Evolutionary conservation across 495 filamentous ascomycete genomes (phyloP).

Genomic region (Elaphomyces granulatus): DNA sequence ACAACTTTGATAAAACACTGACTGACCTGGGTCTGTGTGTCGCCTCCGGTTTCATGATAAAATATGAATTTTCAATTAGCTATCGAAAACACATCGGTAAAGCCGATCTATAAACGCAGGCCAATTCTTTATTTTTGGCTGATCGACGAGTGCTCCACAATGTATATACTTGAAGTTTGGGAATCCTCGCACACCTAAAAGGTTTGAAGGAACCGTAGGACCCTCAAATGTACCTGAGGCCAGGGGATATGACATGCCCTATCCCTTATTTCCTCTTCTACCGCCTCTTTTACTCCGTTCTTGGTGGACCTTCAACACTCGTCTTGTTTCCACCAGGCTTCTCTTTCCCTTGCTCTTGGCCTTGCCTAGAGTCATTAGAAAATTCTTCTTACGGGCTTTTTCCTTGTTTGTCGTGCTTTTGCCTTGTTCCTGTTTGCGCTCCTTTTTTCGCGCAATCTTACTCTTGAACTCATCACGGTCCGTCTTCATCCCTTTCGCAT

Average conservation of each 20-base stretch:
- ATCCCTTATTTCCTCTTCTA: conserved; percentile 52
- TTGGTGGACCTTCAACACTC: conserved; percentile 64
- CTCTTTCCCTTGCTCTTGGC: conserved; percentile 85
- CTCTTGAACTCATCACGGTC: conserved; percentile 64
- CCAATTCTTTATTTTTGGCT: too few relatives aligned
- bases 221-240: too few relatives aligned
- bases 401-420: conserved; percentile 97
- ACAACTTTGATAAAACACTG: too few relatives aligned
- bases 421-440: conserved; percentile 70
- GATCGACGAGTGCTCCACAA: too few relatives aligned
- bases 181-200: too few relatives aligned
- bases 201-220: too few relatives aligned
- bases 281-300: conserved; percentile 76
- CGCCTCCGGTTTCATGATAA: too few relatives aligned
- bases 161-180: too few relatives aligned
- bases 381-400: conserved; percentile 93
- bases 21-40: too few relatives aligned
- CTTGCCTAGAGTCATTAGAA: conserved; percentile 94
- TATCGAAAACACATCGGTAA: too few relatives aligned
- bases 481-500: conserved; percentile 61
- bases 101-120: too few relatives aligned
- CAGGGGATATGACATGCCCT: not conserved
- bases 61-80: too few relatives aligned
- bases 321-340: conserved; percentile 69
- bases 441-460: conserved; percentile 62